A percentile compares a stretch with the other conserved stretches of the same genome.
These are phyloP conservation scores for Picea sitchensis DNA, from an alignment of 75 land plant species.

Conservation along the genomic window DNA sequence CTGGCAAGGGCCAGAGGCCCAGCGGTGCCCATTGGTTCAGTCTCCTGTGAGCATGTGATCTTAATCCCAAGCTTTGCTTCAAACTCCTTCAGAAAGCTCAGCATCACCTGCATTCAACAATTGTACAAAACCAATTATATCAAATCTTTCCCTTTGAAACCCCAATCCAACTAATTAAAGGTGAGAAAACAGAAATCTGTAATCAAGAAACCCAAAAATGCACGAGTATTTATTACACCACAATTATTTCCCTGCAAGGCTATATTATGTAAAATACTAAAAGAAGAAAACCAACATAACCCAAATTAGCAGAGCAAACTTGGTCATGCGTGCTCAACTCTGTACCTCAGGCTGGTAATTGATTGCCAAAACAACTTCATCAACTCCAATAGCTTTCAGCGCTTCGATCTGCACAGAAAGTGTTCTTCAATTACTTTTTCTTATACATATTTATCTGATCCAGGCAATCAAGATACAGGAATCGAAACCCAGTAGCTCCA, in stretches of 20 bases:
- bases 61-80: conserved; percentile 41
- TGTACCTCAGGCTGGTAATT: conserved; percentile 43
- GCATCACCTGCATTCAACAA: conserved; percentile 29
- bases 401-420: conserved; percentile 38
- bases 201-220: background rate
- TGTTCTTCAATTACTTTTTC: background rate
- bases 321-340: background rate
- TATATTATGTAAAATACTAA: no score
- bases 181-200: background rate
- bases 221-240: no score
- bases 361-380: conserved; percentile 46
- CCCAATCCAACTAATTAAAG: background rate
- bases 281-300: no score
- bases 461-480: background rate
- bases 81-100: conserved; percentile 41
- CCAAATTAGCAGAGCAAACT: background rate
- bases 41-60: conserved; percentile 47
- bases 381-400: conserved; percentile 35
- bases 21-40: conserved; percentile 53
- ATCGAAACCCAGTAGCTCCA: background rate
- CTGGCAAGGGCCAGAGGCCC: conserved; percentile 48
- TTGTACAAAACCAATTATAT: background rate
- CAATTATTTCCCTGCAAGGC: no score
- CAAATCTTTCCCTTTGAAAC: conserved; percentile 3
- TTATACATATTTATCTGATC: background rate